Base-by-base conservation (phyloP, 192 early-diverging fungal species). In the Umbelopsis isabellina region DNA sequence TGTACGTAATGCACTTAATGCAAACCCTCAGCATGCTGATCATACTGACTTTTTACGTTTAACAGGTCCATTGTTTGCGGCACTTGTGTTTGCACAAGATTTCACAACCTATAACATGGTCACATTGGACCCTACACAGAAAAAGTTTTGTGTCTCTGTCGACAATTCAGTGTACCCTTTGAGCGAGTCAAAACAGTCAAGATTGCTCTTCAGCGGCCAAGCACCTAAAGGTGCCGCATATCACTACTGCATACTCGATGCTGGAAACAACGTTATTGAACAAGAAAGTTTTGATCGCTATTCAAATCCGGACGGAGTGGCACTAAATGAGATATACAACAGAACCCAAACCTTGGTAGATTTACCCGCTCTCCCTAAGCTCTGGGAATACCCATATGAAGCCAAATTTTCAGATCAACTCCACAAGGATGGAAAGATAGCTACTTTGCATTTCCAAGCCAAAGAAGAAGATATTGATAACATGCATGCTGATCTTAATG, bases 391-490 rank as follows among this genome's bases (percentile, higher is more conserved):
- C 13, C 5, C 12, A 16, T 61, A 61, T 25, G 8, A 27, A 4
- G 25, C 21, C 27, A 35, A 25, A 0, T 30, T 33, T 16, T 15
- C 21, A 1, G 23, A 22, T 5, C 10, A 72, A 52, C 52, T 76
- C 35, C 79, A 74, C 64, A 58, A 78, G n/a, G 80, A 82, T 0
- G 77, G 78, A 22, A 64, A 55, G 9, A 79, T 82, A 45, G 80
- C 77, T 2, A 78, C 71, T 16, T 49, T 82, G 25, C 74, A 77
- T 47, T 65, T 79, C 50, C 67, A 70, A 18, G 72, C 74, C 2
- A 50, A 52, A 13, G 48, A 66, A 9, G 66, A 73, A 8, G 72
- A 72, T 23, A 49, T 79, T 0, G 65, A 49, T 16, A 33, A 16
- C 13, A 41, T 82, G 47, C 72, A 71, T 27, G 27, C 68, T 10